phyloP scores from a whole-genome alignment of 805 yeast species.

The Cyberlindnera maclurae region DNA sequence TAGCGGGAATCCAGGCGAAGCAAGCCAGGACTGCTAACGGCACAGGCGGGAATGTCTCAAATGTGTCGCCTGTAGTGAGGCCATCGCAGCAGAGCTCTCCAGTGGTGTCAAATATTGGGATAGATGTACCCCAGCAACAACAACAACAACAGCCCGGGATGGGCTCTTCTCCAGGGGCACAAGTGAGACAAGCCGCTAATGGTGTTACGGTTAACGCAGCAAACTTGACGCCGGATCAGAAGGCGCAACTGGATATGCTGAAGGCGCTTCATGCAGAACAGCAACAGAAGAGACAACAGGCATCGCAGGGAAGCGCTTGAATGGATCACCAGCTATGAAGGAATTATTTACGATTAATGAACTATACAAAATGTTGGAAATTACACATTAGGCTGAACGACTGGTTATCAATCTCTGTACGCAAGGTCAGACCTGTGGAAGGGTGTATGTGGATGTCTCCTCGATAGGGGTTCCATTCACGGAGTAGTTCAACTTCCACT shows the following conservation, averaged over 20 bases:
- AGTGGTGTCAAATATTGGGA: constrained; percentile 2
- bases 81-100: constrained; percentile 1
- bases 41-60: constrained; percentile 1
- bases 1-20: constrained; percentile 44
- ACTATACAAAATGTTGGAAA: not conserved
- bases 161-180: constrained; percentile 20
- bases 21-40: not conserved
- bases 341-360: not conserved
- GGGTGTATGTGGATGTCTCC: constrained; percentile 49
- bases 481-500: constrained; percentile 63
- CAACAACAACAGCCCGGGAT: constrained; percentile 28
- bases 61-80: constrained; percentile 1
- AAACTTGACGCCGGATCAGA: constrained; percentile 24
- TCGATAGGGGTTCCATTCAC: constrained; percentile 41
- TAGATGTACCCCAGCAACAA: constrained; percentile 36
- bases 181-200: not conserved
- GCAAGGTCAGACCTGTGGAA: constrained; percentile 6
- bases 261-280: constrained; percentile 23
- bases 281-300: constrained; percentile 20
- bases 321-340: not conserved
- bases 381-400: no score
- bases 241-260: constrained; percentile 23
- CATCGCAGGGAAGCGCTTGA: constrained; percentile 1
- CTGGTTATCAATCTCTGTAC: no score
- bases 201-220: constrained; percentile 5